Percentiles rank a stretch among this genome's conserved stretches.
Conservation (phyloP, 2,329 filamentous ascomycete species). For the Iodosphaeria phyllophila region DNA sequence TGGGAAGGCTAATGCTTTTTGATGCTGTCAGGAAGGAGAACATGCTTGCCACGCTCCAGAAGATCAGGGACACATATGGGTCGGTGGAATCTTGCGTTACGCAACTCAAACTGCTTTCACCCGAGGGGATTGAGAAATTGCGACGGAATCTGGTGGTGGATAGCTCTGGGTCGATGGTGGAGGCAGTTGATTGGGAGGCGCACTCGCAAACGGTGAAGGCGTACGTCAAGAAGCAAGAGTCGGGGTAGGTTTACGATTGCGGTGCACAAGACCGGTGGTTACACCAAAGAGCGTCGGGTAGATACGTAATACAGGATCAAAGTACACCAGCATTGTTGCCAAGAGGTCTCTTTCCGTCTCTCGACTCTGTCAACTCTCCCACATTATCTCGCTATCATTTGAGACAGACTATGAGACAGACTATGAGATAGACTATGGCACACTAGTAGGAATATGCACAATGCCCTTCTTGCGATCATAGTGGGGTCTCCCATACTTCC, state of each 20-base stretch:
- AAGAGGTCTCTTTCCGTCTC: not conserved
- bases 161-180: slow-evolving; percentile 1
- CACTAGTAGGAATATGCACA: slow-evolving; percentile 48
- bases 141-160: slow-evolving; percentile 12
- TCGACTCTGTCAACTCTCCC: not conserved
- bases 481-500: slow-evolving; percentile 43
- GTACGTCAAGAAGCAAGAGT: no score
- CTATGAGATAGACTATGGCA: slow-evolving; percentile 23
- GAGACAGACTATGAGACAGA: not conserved
- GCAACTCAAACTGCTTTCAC: slow-evolving; percentile 35
- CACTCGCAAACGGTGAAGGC: no score
- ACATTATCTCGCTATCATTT: no score
- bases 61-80: slow-evolving; percentile 41
- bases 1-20: no score
- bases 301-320: no score
- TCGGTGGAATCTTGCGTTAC: slow-evolving; percentile 44
- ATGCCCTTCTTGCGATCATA: slow-evolving; percentile 43
- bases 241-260: no score
- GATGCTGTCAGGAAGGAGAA: slow-evolving; percentile 20
- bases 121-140: slow-evolving; percentile 27
- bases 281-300: no score
- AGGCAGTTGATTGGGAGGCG: slow-evolving; percentile 1
- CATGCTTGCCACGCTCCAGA: slow-evolving; percentile 28
- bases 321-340: not conserved
- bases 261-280: no score